Percentiles rank a stretch among this genome's conserved stretches.
phyloP scores from a whole-genome alignment of 441 rosid genomes.

The Sinapis alba region DNA sequence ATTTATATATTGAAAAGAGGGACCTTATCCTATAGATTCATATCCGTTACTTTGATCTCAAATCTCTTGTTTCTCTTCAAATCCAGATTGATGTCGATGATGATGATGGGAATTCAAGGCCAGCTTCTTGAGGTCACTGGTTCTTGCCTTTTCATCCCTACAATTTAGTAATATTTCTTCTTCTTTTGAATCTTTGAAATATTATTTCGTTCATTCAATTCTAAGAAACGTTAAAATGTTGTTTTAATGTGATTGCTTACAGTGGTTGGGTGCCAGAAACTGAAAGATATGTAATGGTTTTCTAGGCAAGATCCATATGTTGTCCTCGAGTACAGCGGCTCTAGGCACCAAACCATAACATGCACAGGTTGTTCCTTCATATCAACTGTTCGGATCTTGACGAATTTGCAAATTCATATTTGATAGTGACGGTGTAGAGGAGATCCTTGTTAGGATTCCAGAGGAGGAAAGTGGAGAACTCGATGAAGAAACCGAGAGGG shows the following conservation, averaged over 20 bases:
- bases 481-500: slow-evolving; percentile 23
- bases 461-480: slow-evolving; percentile 30
- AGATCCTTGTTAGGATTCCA: slow-evolving; percentile 23
- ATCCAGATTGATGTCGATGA: slow-evolving; percentile 29
- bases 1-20: background rate
- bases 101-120: slow-evolving; percentile 63
- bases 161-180: too few species aligned
- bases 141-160: slow-evolving; percentile 28
- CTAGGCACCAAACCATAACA: too few species aligned
- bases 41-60: background rate
- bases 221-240: too few species aligned
- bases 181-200: too few species aligned
- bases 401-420: slow-evolving; percentile 58
- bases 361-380: background rate
- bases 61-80: background rate
- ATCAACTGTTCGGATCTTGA: slow-evolving; percentile 64
- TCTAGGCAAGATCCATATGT: too few species aligned
- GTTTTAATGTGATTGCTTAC: too few species aligned
- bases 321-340: too few species aligned
- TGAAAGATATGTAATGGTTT: too few species aligned
- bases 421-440: background rate
- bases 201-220: too few species aligned
- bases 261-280: too few species aligned
- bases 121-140: slow-evolving; percentile 87
- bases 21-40: background rate